phyloP scores from a whole-genome alignment of 2,329 filamentous ascomycete genomes.

The Magnaporthiopsis incrustans region DNA sequence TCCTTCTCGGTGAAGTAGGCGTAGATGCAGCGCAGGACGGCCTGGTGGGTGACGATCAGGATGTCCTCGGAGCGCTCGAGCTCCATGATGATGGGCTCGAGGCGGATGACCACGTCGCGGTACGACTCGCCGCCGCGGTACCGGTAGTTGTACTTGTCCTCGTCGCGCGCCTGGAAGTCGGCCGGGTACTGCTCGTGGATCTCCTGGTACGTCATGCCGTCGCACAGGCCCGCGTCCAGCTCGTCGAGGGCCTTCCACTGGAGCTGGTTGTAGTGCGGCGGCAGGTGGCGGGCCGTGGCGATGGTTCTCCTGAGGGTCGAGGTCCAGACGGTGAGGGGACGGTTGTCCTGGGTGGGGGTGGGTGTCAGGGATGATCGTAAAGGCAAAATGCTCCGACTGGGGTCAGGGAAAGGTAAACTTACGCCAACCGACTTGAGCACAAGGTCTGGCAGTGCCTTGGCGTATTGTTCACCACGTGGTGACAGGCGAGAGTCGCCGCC shows the following conservation, averaged over 20 bases:
- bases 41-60: conserved; percentile 95
- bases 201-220: conserved; percentile 91
- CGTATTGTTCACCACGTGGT: conserved; percentile 78
- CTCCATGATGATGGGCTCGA: conserved; percentile 99
- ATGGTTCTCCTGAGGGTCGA: conserved; percentile 72
- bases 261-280: conserved; percentile 78
- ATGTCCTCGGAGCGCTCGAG: conserved; percentile 94
- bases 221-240: conserved; percentile 91
- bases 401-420: conserved; percentile 29
- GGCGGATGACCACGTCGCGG: conserved; percentile 91
- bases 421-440: conserved; percentile 82
- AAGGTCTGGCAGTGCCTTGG: conserved; percentile 73
- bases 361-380: not conserved
- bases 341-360: conserved; percentile 38
- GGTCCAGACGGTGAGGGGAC: conserved; percentile 54
- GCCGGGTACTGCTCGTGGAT: conserved; percentile 88
- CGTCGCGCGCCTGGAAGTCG: conserved; percentile 90
- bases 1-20: conserved; percentile 98
- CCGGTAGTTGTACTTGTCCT: conserved; percentile 99
- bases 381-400: not conserved
- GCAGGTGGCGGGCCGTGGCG: conserved; percentile 78
- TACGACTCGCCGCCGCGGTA: conserved; percentile 95
- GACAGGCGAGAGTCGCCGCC: conserved; percentile 88
- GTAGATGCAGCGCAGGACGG: conserved; percentile 93
- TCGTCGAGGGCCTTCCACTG: conserved; percentile 99